Base-by-base conservation (phyloP, 2,329 filamentous ascomycete genomes). In the Trichoderma brevicompactum region DNA sequence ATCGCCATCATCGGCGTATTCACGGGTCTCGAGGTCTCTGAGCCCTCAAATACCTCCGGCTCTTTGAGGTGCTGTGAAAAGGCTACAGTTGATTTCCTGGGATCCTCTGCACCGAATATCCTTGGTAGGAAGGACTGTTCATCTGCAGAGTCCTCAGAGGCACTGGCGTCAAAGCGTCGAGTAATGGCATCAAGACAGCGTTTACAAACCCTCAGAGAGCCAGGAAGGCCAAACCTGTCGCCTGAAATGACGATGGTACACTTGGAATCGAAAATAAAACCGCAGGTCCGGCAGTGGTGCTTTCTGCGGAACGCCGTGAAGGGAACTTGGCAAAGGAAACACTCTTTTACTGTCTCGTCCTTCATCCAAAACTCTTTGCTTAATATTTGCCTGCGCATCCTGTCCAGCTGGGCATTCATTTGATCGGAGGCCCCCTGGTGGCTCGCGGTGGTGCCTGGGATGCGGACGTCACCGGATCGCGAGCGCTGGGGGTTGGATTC, bases 351-450 rank as follows among this genome's bases (percentile, higher is more conserved):
- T 68, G 96, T 97, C 74, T 98, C 95, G 74, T 99, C 95, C 66
- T 93, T 92, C 95, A 99, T 99, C 95, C 94, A 98, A 72, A 97
- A 98, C 71, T 98, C 94, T 73, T 94, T 95, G 75, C 92, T 96
- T 52, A 98, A 80, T 7, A 99, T 89, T 73, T 94, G 93, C 72
- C 92, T 91, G 68, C 90, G 88, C 82, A 97, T 90, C 70, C 91
- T 89, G 56, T 87, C 87, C 7, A 90, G 79, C 63, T 85, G 83
- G 8, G 85, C 83, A 71, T 81, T 88, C 65, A 89, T 86, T 55
- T 82, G 80, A 66, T 87, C 86, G 2, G 84, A 83, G 5, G 82
- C 83, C 2, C 84, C 84, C 70, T 87, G 85, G 40, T 73, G 72
- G 64, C 83, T 83, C 9, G 79, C 78, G 13, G 82, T 84, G 1